Percentiles rank a stretch among this genome's conserved stretches.
Evolutionary conservation across 1,284 basidiomycete genomes (phyloP).

Genomic region (Peniophora sp.): DNA sequence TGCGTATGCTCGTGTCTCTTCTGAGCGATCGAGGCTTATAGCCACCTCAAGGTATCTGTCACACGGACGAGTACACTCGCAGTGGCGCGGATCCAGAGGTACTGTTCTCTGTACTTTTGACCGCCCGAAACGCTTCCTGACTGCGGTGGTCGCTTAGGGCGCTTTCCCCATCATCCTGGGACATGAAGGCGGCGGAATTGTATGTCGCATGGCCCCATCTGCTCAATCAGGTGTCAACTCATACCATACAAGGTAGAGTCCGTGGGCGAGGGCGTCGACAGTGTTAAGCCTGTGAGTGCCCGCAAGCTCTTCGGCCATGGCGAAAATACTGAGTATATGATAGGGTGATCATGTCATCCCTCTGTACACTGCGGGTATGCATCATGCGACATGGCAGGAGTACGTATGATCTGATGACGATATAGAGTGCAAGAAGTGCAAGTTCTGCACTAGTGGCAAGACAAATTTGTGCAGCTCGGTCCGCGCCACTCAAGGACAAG

Average conservation of each 20-base stretch:
- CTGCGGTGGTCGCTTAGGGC: slow-evolving; percentile 41
- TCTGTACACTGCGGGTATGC: slow-evolving; percentile 81
- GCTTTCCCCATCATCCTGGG: slow-evolving; percentile 93
- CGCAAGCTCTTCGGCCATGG: slow-evolving; percentile 1
- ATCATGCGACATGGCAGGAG: not conserved
- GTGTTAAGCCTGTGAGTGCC: slow-evolving; percentile 55
- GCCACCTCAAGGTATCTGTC: slow-evolving; percentile 75
- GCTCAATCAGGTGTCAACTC: slow-evolving; percentile 11
- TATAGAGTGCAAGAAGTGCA: slow-evolving; percentile 88
- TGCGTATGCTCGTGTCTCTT: slow-evolving; percentile 22
- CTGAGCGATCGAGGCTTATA: slow-evolving; percentile 1
- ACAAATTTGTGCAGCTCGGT: slow-evolving; percentile 94
- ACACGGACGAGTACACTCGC: slow-evolving; percentile 96
- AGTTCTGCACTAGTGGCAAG: slow-evolving; percentile 98
- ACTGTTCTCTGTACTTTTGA: slow-evolving; percentile 1
- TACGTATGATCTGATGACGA: slow-evolving; percentile 6
- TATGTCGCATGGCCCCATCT: slow-evolving; percentile 28
- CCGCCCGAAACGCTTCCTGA: slow-evolving; percentile 4
- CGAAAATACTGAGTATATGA: not conserved
- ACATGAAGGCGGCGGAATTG: slow-evolving; percentile 83
- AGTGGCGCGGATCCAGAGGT: slow-evolving; percentile 95
- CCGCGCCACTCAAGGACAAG: slow-evolving; percentile 90
- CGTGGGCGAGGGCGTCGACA: slow-evolving; percentile 88
- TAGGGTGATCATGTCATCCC: slow-evolving; percentile 92
- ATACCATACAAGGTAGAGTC: slow-evolving; percentile 71